A percentile compares a stretch with the other conserved stretches of the same genome.
phyloP scores from a whole-genome alignment of 441 rosid species.

The Bocquillonia castaneifolia region DNA sequence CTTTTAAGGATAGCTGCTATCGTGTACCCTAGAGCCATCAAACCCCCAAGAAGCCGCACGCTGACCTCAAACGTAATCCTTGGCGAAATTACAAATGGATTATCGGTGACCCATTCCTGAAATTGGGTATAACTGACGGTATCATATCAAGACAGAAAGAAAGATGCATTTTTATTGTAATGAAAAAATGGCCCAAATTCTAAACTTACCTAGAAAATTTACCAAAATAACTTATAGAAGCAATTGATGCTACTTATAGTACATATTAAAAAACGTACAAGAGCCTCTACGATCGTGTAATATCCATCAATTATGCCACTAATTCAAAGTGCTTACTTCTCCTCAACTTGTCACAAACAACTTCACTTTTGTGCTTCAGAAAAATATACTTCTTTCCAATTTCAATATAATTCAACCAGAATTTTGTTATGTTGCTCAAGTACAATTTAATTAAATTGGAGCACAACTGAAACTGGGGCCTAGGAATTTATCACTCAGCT shows the following conservation, averaged over 20 bases:
- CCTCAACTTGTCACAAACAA: not conserved
- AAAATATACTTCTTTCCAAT: not conserved
- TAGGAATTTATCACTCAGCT: not conserved
- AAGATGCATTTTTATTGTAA: not conserved
- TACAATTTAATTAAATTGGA: not conserved
- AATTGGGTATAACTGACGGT: slow-evolving; percentile 20
- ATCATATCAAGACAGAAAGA: slow-evolving; percentile 4
- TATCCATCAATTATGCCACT: not conserved
- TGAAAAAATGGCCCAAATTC: not conserved
- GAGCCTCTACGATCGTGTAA: not conserved
- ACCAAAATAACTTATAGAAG: not conserved
- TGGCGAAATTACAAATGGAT: slow-evolving; percentile 94
- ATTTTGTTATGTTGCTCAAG: not conserved
- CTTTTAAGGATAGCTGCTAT: slow-evolving; percentile 93
- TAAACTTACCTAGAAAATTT: not conserved
- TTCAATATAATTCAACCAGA: not conserved
- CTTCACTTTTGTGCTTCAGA: not conserved
- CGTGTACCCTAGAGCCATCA: slow-evolving; percentile 97
- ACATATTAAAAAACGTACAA: not conserved
- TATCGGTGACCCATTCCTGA: slow-evolving; percentile 95
- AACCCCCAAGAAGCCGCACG: slow-evolving; percentile 96
- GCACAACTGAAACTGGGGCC: not conserved
- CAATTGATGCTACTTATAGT: not conserved
- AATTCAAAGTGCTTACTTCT: not conserved
- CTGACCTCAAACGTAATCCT: slow-evolving; percentile 97